phyloP scores from a whole-genome alignment of 306 rosid genomes.

The Morella rubra region DNA sequence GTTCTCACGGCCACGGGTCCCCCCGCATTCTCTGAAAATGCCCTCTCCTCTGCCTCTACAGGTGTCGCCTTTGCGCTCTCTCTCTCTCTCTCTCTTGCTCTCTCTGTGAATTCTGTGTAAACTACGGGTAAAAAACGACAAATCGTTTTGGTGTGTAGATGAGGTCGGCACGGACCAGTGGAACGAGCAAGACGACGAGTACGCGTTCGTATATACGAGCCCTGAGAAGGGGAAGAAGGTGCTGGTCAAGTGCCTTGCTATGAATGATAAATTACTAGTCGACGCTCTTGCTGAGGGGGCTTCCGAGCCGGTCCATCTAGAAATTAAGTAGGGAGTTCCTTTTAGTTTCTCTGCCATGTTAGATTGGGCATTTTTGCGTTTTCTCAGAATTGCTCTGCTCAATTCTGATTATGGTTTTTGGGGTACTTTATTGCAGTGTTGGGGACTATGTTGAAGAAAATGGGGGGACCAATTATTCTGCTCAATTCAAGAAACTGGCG shows the following conservation, averaged over 20 bases:
- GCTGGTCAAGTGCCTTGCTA: slow-evolving; percentile 74
- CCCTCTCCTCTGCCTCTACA: slow-evolving; percentile 47
- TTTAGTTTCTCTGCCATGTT: background rate
- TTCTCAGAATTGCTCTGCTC: background rate
- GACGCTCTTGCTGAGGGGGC: slow-evolving; percentile 57
- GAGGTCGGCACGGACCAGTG: slow-evolving; percentile 77
- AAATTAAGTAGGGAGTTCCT: slow-evolving; percentile 47
- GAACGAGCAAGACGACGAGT: slow-evolving; percentile 80
- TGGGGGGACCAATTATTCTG: slow-evolving; percentile 57
- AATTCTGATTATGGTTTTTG: background rate
- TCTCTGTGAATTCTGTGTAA: background rate
- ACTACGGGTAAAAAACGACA: background rate
- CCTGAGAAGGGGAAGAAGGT: slow-evolving; percentile 71
- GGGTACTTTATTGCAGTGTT: slow-evolving; percentile 44
- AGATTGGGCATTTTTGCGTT: slow-evolving; percentile 2
- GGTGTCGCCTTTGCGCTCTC: slow-evolving; percentile 34
- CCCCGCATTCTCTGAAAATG: slow-evolving; percentile 52
- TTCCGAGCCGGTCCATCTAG: slow-evolving; percentile 59
- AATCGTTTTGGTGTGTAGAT: slow-evolving; percentile 42
- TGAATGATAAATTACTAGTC: slow-evolving; percentile 59
- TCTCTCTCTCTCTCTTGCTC: background rate
- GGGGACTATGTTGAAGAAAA: slow-evolving; percentile 54
- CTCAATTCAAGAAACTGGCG: slow-evolving; percentile 71
- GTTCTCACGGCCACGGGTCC: slow-evolving; percentile 68
- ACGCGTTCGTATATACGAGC: slow-evolving; percentile 67